A percentile compares a stretch with the other conserved stretches of the same genome.
Conservation (phyloP, 352 stramenopile species). For the Phytophthora hybrid region DNA sequence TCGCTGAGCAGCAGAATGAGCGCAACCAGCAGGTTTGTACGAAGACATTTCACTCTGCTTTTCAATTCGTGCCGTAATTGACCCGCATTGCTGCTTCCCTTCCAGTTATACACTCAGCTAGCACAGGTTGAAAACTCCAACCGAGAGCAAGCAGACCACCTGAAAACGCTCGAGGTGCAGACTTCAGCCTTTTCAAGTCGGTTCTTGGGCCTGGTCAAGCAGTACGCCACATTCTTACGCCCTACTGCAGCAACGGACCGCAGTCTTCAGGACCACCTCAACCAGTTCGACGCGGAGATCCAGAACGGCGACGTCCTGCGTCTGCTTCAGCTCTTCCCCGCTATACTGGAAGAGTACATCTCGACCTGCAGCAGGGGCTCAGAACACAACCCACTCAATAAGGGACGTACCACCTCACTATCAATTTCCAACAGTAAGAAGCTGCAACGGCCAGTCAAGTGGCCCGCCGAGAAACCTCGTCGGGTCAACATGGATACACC, state of each 20-base stretch:
- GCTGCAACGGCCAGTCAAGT: not conserved
- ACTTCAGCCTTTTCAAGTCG: constrained; percentile 20
- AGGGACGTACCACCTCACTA: not conserved
- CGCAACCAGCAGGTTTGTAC: constrained; percentile 43
- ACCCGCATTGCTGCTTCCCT: not conserved
- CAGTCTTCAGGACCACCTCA: constrained; percentile 29
- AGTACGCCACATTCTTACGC: constrained; percentile 26
- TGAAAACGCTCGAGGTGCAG: constrained; percentile 27
- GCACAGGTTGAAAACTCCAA: constrained; percentile 18
- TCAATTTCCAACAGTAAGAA: not conserved
- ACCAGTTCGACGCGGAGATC: constrained; percentile 26
- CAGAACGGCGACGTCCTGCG: constrained; percentile 47
- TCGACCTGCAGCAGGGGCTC: not conserved
- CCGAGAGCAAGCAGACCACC: constrained; percentile 17
- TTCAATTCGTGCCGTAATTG: not conserved
- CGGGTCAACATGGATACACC: constrained; percentile 8
- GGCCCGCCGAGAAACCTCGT: not conserved
- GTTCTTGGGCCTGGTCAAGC: constrained; percentile 31
- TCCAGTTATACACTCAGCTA: constrained; percentile 32
- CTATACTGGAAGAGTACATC: constrained; percentile 59
- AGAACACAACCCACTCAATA: not conserved
- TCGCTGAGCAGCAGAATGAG: constrained; percentile 51
- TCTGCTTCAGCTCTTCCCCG: constrained; percentile 62
- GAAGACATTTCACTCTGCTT: not conserved
- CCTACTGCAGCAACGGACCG: constrained; percentile 22